These are phyloP conservation scores for Mycena crocata DNA, from an alignment of 768 basidiomycete genomes.

Conservation along the genomic window DNA sequence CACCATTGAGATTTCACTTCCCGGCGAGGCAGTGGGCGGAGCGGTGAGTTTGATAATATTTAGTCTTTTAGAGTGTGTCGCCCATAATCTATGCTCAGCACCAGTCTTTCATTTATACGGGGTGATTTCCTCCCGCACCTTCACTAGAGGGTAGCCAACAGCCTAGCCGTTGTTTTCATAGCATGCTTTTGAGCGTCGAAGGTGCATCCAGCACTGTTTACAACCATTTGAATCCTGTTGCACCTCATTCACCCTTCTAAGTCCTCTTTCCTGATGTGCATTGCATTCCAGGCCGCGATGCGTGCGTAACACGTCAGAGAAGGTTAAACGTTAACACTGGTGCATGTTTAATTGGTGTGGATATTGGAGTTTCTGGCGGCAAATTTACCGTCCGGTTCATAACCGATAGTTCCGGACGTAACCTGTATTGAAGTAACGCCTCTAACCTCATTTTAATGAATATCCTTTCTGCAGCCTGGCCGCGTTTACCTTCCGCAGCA, in stretches of 20 bases:
- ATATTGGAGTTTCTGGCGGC: slow-evolving; percentile 44
- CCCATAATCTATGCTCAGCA: slow-evolving; percentile 37
- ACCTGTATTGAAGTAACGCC: not conserved
- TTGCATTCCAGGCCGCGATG: not conserved
- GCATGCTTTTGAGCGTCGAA: slow-evolving; percentile 57
- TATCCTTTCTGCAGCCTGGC: slow-evolving; percentile 44
- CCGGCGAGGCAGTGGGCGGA: slow-evolving; percentile 47
- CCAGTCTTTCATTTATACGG: slow-evolving; percentile 55
- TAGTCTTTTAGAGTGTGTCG: not conserved
- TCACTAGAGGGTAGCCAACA: not conserved
- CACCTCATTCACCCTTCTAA: slow-evolving; percentile 65
- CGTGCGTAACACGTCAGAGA: not conserved
- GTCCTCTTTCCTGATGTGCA: not conserved
- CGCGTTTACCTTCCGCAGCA: not conserved
- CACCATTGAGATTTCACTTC: slow-evolving; percentile 49
- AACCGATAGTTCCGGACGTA: slow-evolving; percentile 61
- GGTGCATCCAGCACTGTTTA: slow-evolving; percentile 50
- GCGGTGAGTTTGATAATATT: slow-evolving; percentile 22
- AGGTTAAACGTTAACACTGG: slow-evolving; percentile 15
- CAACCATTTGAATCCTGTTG: slow-evolving; percentile 65
- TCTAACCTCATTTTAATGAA: not conserved
- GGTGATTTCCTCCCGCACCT: slow-evolving; percentile 32
- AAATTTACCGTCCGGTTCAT: slow-evolving; percentile 61
- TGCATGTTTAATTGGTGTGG: slow-evolving; percentile 47
- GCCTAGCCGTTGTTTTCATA: slow-evolving; percentile 30